Evolutionary conservation across 129 eudicot genomes (phyloP).

Genomic region (Heracleum sosnowskyi): DNA sequence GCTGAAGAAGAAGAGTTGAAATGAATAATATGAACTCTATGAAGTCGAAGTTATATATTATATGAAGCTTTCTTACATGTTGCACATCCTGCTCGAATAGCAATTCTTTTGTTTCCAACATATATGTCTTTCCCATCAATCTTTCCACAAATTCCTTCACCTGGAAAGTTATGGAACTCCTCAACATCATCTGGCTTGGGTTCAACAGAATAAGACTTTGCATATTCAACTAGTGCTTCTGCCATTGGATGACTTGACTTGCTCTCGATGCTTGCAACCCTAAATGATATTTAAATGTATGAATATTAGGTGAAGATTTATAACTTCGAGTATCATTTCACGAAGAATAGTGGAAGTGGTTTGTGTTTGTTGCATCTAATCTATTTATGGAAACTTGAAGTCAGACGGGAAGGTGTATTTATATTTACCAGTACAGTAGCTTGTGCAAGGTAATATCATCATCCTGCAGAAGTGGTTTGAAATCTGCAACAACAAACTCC

Average conservation of each 20-base stretch:
- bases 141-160: conserved; percentile 83
- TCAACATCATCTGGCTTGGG: conserved; percentile 66
- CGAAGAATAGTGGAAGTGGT: not conserved
- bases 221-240: conserved; percentile 58
- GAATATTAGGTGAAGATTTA: not conserved
- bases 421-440: conserved; percentile 58
- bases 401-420: not conserved
- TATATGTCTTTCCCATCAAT: conserved; percentile 58
- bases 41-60: not conserved
- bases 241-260: conserved; percentile 98
- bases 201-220: conserved; percentile 34
- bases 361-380: not conserved
- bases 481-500: conserved; percentile 59
- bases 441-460: conserved; percentile 32
- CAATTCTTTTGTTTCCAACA: conserved; percentile 67
- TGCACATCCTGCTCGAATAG: conserved; percentile 53
- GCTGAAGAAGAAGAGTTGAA: not conserved
- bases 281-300: conserved; percentile 8
- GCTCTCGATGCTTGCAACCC: conserved; percentile 86
- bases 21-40: not conserved
- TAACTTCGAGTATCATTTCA: not conserved
- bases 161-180: conserved; percentile 72
- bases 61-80: conserved; percentile 30
- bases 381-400: not conserved
- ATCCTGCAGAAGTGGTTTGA: conserved; percentile 27